These are phyloP conservation scores for Arthroderma sp. DNA, from an alignment of 2,329 filamentous ascomycete species.

Conservation along the genomic window DNA sequence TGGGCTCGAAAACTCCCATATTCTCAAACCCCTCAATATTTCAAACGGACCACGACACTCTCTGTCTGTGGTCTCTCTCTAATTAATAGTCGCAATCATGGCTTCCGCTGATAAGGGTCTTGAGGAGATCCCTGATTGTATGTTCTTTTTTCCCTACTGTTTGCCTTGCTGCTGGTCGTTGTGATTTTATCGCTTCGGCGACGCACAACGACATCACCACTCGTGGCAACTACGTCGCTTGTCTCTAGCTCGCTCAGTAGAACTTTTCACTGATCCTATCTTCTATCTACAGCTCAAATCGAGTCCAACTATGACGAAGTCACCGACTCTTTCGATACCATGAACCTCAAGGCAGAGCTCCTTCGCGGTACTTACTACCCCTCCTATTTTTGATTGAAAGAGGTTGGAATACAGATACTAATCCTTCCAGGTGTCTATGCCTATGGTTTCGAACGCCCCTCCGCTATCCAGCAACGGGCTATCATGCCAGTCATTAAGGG, in stretches of 20 bases:
- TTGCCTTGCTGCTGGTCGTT: background rate
- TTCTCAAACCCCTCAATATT: conserved; percentile 8
- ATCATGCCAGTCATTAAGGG: conserved; percentile 99
- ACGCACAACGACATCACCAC: too few species aligned
- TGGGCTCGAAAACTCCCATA: conserved; percentile 5
- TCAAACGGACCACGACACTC: conserved; percentile 52
- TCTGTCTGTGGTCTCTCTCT: conserved; percentile 55
- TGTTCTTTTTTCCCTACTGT: conserved; percentile 29
- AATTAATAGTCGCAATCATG: conserved; percentile 69
- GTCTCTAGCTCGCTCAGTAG: background rate
- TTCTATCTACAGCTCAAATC: conserved; percentile 63
- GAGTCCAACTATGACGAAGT: conserved; percentile 99
- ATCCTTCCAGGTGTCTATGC: conserved; percentile 67
- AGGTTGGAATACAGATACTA: conserved; percentile 12
- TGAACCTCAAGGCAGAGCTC: conserved; percentile 93
- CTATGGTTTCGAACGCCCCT: conserved; percentile 99
- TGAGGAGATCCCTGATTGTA: conserved; percentile 93
- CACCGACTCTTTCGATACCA: conserved; percentile 96
- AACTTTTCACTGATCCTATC: background rate
- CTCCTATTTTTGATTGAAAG: conserved; percentile 1
- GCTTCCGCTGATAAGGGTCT: conserved; percentile 88
- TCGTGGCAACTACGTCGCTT: too few species aligned
- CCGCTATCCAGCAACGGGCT: conserved; percentile 98
- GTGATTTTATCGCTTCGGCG: background rate
- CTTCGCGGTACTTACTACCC: conserved; percentile 59